Conservation (phyloP, 169 alveolate species). For the Nephromyces sp. region DNA sequence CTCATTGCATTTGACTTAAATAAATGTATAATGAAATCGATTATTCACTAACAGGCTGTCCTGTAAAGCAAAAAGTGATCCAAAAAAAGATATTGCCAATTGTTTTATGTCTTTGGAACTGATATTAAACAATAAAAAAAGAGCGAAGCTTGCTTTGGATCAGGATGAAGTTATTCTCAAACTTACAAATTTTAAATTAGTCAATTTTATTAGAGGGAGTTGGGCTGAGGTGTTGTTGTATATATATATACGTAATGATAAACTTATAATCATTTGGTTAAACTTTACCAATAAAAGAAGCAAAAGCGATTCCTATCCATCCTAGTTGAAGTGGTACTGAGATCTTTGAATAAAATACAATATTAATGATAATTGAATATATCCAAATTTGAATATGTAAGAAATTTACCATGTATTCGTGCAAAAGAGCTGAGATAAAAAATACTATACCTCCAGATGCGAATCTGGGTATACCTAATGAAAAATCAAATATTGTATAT, state of each 20-base stretch:
- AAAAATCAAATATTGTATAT: neutral
- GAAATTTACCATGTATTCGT: slow-evolving; percentile 65
- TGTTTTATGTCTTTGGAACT: slow-evolving; percentile 60
- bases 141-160: slow-evolving; percentile 20
- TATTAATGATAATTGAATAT: neutral
- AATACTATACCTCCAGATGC: slow-evolving; percentile 43
- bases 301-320: slow-evolving; percentile 79
- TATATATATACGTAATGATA: neutral
- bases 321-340: slow-evolving; percentile 77
- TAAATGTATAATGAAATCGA: neutral
- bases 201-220: slow-evolving; percentile 53
- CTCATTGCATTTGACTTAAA: neutral
- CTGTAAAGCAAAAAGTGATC: slow-evolving; percentile 82
- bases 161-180: slow-evolving; percentile 16
- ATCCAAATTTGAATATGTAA: neutral
- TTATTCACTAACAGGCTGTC: slow-evolving; percentile 78
- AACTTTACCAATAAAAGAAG: slow-evolving; percentile 38
- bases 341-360: neutral
- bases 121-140: neutral
- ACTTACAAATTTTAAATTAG: slow-evolving; percentile 43
- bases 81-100: slow-evolving; percentile 81
- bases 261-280: neutral
- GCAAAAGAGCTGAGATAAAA: slow-evolving; percentile 72
- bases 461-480: slow-evolving; percentile 13
- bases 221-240: slow-evolving; percentile 35